These are phyloP conservation scores for Parmales sp. DNA, from an alignment of 108 stramenopile species.

Conservation along the genomic window DNA sequence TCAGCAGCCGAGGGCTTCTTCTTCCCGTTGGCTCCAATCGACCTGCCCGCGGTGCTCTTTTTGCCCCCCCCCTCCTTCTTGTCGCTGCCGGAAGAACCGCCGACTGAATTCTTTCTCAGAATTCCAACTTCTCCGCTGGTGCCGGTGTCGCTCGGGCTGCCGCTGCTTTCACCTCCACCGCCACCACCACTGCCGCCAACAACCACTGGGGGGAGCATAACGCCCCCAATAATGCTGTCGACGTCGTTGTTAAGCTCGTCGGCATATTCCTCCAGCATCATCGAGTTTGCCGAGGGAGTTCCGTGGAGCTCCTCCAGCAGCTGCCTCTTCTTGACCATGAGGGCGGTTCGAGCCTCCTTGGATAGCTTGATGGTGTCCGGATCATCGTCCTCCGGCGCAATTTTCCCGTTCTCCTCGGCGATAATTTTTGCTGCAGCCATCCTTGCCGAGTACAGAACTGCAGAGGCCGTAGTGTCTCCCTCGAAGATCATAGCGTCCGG, in stretches of 20 bases:
- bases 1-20: too few relatives aligned
- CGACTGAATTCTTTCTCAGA: neutral
- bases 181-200: too few relatives aligned
- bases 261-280: neutral
- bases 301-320: neutral
- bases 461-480: neutral
- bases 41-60: too few relatives aligned
- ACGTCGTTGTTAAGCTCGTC: too few relatives aligned
- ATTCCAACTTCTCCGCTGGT: neutral
- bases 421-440: neutral
- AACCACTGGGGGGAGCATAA: too few relatives aligned
- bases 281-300: too few relatives aligned
- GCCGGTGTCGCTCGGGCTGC: neutral
- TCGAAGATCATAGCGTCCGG: neutral
- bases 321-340: neutral
- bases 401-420: constrained; percentile 9
- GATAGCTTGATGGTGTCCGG: constrained; percentile 10
- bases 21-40: neutral
- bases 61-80: too few relatives aligned
- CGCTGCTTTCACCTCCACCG: too few relatives aligned
- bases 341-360: neutral
- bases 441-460: neutral
- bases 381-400: constrained; percentile 8
- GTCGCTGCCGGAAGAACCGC: neutral
- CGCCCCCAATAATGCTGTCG: too few relatives aligned